Base-by-base conservation (phyloP, 257 asterid species). In the Anisodus tanguticus region DNA sequence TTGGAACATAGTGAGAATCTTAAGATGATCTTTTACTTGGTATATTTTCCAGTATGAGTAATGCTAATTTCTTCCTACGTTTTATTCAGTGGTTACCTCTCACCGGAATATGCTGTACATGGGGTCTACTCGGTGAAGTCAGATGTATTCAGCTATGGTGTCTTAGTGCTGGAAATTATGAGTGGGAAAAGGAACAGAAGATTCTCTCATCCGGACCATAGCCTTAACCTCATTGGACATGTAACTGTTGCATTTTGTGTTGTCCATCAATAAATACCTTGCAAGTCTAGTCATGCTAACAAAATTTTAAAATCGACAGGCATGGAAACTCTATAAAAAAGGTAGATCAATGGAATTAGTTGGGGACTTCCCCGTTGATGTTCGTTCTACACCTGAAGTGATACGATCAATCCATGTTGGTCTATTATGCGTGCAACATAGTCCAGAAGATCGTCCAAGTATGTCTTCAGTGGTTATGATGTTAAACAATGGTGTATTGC, bases 1-100 rank as follows among this genome's bases (percentile, higher is more conserved):
- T 85, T 4, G 90, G 90, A 82, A 87, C 90, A 85, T 83, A 86
- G 89, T 87, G 85, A 55, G 87, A 84, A n/a, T 80, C 81, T 53
- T 17, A 78, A 78, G 66, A 78, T 53, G 45, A 53, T 26, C 3
- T 78, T 78, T 12, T 78, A 78, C 35, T 31, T 31, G 22, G 62
- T 51, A 74, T 57, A 86, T 67, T 83, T 72, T 3, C 60, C 80
- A 5, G 59, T 22, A 72, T 72, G 0, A 11, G 39, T 49, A 47
- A 47, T 0, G 41, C 60, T 72, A 19, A 19, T 74, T 5, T 22
- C 7, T 74, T 43, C 3, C 7, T 47, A 77, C 9, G 19, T 70
- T 12, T 39, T 51, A 35, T 84, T 86, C 79, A 87, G 90, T 57
- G 90, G 90, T 57, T 87, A 87, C 19, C 86, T 87, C 88, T 70